Evolutionary conservation across 2,329 filamentous ascomycete species (phyloP).

Genomic region (Diaporthe vexans): DNA sequence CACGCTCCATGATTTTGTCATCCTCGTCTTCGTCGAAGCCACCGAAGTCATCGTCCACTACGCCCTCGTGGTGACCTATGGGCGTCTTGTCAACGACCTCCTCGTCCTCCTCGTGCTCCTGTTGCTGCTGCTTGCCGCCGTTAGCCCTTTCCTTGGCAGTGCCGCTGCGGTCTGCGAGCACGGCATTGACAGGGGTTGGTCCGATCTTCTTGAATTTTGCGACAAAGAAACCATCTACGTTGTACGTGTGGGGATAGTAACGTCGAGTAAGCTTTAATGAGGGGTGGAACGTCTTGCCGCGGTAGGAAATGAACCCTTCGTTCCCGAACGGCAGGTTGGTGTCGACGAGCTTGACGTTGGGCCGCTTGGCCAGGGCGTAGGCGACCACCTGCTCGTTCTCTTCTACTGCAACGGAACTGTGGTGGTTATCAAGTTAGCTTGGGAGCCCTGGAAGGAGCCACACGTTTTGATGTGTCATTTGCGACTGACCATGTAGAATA

Average conservation of each 20-base stretch:
- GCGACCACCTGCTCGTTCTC: conserved; percentile 91
- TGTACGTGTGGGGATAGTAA: conserved; percentile 92
- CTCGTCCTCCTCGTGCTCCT: conserved; percentile 49
- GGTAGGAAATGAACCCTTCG: conserved; percentile 91
- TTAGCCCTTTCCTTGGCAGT: conserved; percentile 36
- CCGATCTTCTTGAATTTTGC: conserved; percentile 96
- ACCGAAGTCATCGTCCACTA: conserved; percentile 72
- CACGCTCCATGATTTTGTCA: conserved; percentile 77
- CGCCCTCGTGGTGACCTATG: conserved; percentile 63
- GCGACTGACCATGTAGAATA: conserved; percentile 96
- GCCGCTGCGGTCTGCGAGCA: conserved; percentile 51
- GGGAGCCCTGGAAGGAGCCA: background rate
- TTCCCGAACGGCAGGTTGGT: conserved; percentile 92
- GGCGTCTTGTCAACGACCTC: conserved; percentile 78
- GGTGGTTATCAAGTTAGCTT: conserved; percentile 39
- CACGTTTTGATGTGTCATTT: conserved; percentile 42
- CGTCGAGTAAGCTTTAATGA: conserved; percentile 85
- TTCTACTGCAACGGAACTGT: conserved; percentile 41
- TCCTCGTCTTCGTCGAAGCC: conserved; percentile 84
- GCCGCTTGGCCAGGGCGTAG: conserved; percentile 90
- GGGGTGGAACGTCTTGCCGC: conserved; percentile 91
- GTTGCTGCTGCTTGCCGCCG: conserved; percentile 14
- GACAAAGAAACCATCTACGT: conserved; percentile 98
- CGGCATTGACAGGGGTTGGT: conserved; percentile 75
- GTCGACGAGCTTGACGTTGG: conserved; percentile 94